Conservation (phyloP, 164 flowering plant species). For the Cinnamomum chago region DNA sequence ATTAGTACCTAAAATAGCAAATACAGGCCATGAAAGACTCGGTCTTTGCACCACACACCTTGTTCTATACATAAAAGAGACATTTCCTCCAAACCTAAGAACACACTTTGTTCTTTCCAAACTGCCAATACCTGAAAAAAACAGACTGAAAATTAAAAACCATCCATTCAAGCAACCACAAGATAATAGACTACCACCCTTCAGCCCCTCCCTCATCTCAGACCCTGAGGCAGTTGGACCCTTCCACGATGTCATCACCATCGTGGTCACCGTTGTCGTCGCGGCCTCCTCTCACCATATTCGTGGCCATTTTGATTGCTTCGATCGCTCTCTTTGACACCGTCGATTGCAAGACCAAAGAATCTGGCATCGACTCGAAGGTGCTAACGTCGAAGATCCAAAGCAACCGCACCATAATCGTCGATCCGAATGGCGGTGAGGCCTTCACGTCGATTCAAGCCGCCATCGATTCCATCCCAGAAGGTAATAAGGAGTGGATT, state of each 20-base stretch:
- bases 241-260: neutral
- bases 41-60: neutral
- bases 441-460: slow-evolving; percentile 71
- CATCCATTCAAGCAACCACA: neutral
- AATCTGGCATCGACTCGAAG: slow-evolving; percentile 44
- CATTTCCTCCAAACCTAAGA: neutral
- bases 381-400: slow-evolving; percentile 54
- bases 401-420: slow-evolving; percentile 54
- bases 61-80: neutral
- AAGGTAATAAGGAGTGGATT: slow-evolving; percentile 65
- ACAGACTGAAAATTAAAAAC: neutral
- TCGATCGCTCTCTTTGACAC: neutral
- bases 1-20: neutral
- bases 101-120: neutral
- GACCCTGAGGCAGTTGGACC: neutral
- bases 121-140: neutral
- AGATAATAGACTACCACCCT: neutral
- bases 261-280: neutral
- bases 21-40: neutral
- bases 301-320: neutral
- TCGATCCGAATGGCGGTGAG: slow-evolving; percentile 66
- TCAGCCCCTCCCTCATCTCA: slow-evolving; percentile 3
- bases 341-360: slow-evolving; percentile 12
- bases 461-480: slow-evolving; percentile 73
- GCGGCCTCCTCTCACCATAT: neutral